A percentile compares a stretch with the other conserved stretches of the same genome.
Evolutionary conservation across 2,329 filamentous ascomycete species (phyloP).

Genomic region (Dothiorella sarmentorum): DNA sequence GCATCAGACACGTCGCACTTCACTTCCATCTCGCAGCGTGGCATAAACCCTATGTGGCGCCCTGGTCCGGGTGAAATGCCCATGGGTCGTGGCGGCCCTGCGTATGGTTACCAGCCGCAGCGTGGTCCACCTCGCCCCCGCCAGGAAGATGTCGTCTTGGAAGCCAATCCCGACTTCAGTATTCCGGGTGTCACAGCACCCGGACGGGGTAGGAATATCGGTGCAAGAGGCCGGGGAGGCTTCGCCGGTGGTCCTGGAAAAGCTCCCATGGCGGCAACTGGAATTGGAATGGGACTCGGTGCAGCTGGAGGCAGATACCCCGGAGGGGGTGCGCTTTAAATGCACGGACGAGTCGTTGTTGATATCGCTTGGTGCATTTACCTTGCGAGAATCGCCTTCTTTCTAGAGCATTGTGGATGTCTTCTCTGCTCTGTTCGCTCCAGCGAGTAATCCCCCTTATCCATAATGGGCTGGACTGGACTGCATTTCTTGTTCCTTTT

Average conservation of each 20-base stretch:
- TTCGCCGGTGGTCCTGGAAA: not conserved
- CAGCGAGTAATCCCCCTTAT: constrained; percentile 3
- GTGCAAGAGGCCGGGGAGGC: not conserved
- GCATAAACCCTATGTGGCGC: constrained; percentile 84
- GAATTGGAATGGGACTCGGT: not conserved
- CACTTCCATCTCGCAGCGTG: constrained; percentile 84
- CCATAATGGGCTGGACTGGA: constrained; percentile 11
- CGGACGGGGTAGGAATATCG: constrained; percentile 30
- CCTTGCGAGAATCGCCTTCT: not conserved
- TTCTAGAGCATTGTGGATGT: not conserved
- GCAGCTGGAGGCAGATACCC: constrained; percentile 6
- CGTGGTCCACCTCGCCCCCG: constrained; percentile 35
- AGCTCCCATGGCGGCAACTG: not conserved
- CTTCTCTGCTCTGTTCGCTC: not conserved
- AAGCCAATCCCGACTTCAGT: constrained; percentile 82
- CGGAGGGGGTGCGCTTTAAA: not conserved
- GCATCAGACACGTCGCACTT: constrained; percentile 80
- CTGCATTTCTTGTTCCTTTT: not conserved
- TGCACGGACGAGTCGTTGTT: not conserved
- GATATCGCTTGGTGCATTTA: not conserved
- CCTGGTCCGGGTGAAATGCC: constrained; percentile 48
- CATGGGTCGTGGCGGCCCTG: constrained; percentile 27
- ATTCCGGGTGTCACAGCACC: constrained; percentile 52
- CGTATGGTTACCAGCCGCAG: constrained; percentile 32
- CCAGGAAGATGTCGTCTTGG: constrained; percentile 69